Evolutionary conservation across 768 basidiomycete genomes (phyloP).

Genomic region (Lactarius sanguifluus): DNA sequence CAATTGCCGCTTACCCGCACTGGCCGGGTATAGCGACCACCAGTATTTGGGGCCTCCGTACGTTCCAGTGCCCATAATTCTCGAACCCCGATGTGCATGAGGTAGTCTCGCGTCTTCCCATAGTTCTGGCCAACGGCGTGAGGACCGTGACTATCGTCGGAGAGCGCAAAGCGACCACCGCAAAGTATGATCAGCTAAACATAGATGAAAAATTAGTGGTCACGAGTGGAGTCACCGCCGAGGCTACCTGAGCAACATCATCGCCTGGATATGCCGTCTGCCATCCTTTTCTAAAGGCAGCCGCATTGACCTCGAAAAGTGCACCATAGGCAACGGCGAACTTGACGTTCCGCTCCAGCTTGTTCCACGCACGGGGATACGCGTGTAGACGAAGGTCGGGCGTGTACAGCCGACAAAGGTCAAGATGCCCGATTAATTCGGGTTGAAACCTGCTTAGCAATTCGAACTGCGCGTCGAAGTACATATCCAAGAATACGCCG

Average conservation of each 20-base stretch:
- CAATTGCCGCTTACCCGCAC: slow-evolving; percentile 52
- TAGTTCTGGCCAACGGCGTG: slow-evolving; percentile 89
- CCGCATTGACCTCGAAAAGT: slow-evolving; percentile 89
- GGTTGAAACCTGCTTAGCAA: slow-evolving; percentile 72
- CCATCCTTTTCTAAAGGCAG: slow-evolving; percentile 94
- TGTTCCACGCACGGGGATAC: slow-evolving; percentile 59
- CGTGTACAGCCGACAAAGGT: slow-evolving; percentile 84
- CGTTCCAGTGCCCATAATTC: slow-evolving; percentile 64
- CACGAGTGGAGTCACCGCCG: slow-evolving; percentile 23
- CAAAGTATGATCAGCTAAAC: slow-evolving; percentile 64
- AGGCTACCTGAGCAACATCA: slow-evolving; percentile 71
- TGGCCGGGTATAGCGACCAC: slow-evolving; percentile 47
- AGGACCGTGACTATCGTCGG: slow-evolving; percentile 95
- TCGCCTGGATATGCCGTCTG: slow-evolving; percentile 73
- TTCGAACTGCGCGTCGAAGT: slow-evolving; percentile 84
- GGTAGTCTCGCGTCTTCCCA: slow-evolving; percentile 59
- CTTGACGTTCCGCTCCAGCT: slow-evolving; percentile 71
- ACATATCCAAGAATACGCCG: slow-evolving; percentile 56
- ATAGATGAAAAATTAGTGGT: slow-evolving; percentile 4
- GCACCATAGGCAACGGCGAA: slow-evolving; percentile 81
- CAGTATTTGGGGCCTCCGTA: slow-evolving; percentile 42
- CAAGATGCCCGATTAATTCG: slow-evolving; percentile 90
- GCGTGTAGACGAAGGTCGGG: slow-evolving; percentile 58
- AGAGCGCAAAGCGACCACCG: slow-evolving; percentile 78
- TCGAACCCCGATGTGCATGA: slow-evolving; percentile 55